Conservation (phyloP, 805 yeast genomes). For the Zygosaccharomyces lentus region DNA sequence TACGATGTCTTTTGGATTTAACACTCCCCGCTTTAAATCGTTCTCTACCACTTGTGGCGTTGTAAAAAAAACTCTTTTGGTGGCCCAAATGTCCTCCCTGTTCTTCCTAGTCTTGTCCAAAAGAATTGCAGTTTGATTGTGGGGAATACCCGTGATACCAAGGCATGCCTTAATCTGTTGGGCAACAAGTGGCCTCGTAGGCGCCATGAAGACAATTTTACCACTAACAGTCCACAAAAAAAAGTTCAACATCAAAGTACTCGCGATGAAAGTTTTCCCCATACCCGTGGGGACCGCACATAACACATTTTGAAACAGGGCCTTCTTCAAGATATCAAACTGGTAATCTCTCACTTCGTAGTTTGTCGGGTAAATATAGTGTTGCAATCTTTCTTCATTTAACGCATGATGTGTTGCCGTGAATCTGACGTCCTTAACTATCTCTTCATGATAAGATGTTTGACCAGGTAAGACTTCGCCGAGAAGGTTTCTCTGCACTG, state of each 20-base stretch:
- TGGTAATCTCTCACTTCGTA: constrained; percentile 85
- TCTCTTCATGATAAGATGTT: constrained; percentile 37
- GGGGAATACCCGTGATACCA: constrained; percentile 78
- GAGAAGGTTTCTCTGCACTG: constrained; percentile 36
- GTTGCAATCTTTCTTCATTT: constrained; percentile 36
- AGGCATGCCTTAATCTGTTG: constrained; percentile 94
- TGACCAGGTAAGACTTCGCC: constrained; percentile 33
- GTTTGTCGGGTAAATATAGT: constrained; percentile 81
- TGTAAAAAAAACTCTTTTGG: constrained; percentile 78
- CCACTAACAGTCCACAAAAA: constrained; percentile 77
- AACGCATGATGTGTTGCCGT: constrained; percentile 51
- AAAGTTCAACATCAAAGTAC: constrained; percentile 87
- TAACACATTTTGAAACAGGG: constrained; percentile 67
- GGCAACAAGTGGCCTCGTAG: constrained; percentile 92
- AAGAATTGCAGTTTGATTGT: constrained; percentile 71
- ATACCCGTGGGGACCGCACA: constrained; percentile 96
- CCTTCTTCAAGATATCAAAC: constrained; percentile 65
- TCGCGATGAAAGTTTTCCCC: constrained; percentile 95
- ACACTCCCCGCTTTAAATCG: constrained; percentile 68
- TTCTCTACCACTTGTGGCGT: constrained; percentile 96
- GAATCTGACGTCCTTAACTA: constrained; percentile 33
- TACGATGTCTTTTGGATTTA: constrained; percentile 71
- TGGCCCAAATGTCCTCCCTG: constrained; percentile 73
- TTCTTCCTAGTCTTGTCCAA: constrained; percentile 54
- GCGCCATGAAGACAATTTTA: constrained; percentile 92